Evolutionary conservation across 148 eudicot species (phyloP).

Genomic region (Chenopodium album): DNA sequence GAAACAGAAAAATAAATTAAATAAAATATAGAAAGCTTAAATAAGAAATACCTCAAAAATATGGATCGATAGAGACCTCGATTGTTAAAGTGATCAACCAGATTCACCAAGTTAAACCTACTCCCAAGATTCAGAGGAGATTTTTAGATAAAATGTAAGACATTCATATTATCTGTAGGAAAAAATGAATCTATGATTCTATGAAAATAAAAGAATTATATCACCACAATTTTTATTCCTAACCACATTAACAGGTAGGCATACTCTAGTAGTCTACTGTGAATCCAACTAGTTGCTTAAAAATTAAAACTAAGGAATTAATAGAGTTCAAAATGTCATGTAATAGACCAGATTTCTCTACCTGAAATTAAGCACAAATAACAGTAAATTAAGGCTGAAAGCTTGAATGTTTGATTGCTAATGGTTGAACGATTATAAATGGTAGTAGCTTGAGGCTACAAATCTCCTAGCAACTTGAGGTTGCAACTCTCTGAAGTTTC

Average conservation of each 20-base stretch:
- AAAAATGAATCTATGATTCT: too few relatives aligned
- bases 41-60: constrained; percentile 60
- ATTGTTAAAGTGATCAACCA: constrained; percentile 82
- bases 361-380: too few relatives aligned
- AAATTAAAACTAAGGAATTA: too few relatives aligned
- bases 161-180: not conserved
- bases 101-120: constrained; percentile 72
- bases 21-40: not conserved
- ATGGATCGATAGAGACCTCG: constrained; percentile 91
- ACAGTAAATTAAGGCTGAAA: too few relatives aligned
- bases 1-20: not conserved
- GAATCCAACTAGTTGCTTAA: not conserved
- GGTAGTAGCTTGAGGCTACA: too few relatives aligned
- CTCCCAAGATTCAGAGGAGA: constrained; percentile 10
- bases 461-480: too few relatives aligned
- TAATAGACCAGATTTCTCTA: too few relatives aligned
- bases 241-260: not conserved
- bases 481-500: too few relatives aligned
- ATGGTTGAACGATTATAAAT: too few relatives aligned
- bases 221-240: not conserved
- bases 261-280: not conserved
- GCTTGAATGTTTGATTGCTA: too few relatives aligned
- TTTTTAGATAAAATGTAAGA: constrained; percentile 4
- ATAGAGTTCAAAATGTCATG: not conserved
- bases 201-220: not conserved